These are phyloP conservation scores for Alternaria postmessia DNA, from an alignment of 2,329 filamentous ascomycete genomes.

Conservation along the genomic window DNA sequence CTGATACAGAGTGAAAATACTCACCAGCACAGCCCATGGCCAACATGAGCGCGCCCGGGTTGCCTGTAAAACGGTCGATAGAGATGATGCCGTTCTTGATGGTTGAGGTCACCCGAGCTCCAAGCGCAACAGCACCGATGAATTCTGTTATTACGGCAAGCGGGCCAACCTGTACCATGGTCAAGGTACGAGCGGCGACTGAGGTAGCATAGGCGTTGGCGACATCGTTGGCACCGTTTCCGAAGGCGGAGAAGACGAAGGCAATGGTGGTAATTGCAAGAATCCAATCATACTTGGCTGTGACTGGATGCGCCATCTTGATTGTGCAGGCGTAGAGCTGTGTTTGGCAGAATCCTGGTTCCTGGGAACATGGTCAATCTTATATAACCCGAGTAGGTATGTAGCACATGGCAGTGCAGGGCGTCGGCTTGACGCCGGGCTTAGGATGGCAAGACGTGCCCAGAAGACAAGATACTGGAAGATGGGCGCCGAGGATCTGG, in stretches of 20 bases:
- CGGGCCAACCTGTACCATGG: slow-evolving; percentile 61
- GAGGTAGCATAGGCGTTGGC: slow-evolving; percentile 62
- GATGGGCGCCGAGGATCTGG: background rate
- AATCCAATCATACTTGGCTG: slow-evolving; percentile 52
- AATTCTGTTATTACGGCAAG: slow-evolving; percentile 61
- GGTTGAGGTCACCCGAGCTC: slow-evolving; percentile 65
- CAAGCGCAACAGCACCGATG: slow-evolving; percentile 61
- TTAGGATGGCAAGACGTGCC: slow-evolving; percentile 5
- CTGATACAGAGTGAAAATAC: slow-evolving; percentile 55
- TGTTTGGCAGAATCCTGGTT: background rate
- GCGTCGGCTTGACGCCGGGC: background rate
- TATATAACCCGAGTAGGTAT: slow-evolving; percentile 3
- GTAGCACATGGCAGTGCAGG: background rate
- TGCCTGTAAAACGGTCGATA: slow-evolving; percentile 55
- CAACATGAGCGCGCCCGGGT: slow-evolving; percentile 65
- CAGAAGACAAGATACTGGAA: background rate
- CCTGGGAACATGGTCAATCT: slow-evolving; percentile 1
- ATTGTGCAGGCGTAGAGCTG: background rate
- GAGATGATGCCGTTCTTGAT: slow-evolving; percentile 68
- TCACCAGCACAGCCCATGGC: slow-evolving; percentile 68
- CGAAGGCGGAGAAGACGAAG: slow-evolving; percentile 48
- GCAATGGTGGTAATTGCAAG: slow-evolving; percentile 52
- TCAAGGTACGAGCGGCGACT: slow-evolving; percentile 61
- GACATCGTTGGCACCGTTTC: slow-evolving; percentile 60
- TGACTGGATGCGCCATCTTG: slow-evolving; percentile 32